These are phyloP conservation scores for Diaporthe citriasiana DNA, from an alignment of 2,329 filamentous ascomycete species.

Conservation along the genomic window DNA sequence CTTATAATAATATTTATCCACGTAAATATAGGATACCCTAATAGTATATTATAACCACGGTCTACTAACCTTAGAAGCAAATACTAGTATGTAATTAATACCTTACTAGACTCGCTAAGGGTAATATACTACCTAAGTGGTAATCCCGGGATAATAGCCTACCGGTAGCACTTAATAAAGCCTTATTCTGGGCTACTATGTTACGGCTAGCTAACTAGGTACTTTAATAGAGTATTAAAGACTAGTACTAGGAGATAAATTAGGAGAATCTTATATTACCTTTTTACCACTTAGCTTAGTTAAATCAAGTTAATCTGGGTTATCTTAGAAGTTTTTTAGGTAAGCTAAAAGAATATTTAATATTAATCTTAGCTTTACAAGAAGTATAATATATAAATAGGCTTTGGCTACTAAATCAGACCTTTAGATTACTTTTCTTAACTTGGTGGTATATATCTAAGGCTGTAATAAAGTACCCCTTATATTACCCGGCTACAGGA, in stretches of 20 bases:
- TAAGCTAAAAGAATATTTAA: too few relatives aligned
- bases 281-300: too few relatives aligned
- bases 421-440: too few relatives aligned
- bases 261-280: background rate
- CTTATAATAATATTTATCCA: background rate
- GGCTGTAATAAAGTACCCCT: too few relatives aligned
- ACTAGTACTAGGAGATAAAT: background rate
- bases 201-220: background rate
- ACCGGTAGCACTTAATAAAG: background rate
- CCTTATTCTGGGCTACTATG: background rate
- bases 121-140: background rate
- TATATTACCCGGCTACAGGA: too few relatives aligned
- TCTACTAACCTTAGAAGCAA: background rate
- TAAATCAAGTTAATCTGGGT: too few relatives aligned
- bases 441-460: too few relatives aligned
- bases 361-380: too few relatives aligned
- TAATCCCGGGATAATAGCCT: background rate
- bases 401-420: too few relatives aligned
- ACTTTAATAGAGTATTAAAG: background rate
- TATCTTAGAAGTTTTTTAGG: too few relatives aligned
- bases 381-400: too few relatives aligned
- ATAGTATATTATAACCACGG: too few relatives aligned
- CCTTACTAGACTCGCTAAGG: background rate
- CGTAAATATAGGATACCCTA: background rate
- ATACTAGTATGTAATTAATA: background rate